Evolutionary conservation across 805 yeast species (phyloP).

Genomic region (Ogataea allantospora): DNA sequence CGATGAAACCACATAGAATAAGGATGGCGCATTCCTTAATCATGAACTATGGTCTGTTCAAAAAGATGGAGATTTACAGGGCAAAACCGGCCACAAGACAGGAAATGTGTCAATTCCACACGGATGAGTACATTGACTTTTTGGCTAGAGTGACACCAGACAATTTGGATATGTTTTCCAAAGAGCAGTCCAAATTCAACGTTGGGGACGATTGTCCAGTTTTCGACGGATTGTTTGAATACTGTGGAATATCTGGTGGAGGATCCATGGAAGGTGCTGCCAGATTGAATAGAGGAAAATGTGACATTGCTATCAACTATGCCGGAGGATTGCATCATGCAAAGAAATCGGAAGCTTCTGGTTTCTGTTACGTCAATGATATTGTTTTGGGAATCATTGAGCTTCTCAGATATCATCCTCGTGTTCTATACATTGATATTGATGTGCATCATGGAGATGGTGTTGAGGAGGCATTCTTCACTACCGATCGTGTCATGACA

Average conservation of each 20-base stretch:
- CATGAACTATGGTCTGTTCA: conserved; percentile 95
- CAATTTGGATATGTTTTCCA: conserved; percentile 79
- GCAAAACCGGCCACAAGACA: conserved; percentile 98
- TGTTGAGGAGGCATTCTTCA: conserved; percentile 90
- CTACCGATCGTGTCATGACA: conserved; percentile 90
- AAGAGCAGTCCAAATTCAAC: conserved; percentile 88
- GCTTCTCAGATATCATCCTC: conserved; percentile 74
- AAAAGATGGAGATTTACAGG: conserved; percentile 94
- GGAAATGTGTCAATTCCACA: conserved; percentile 97
- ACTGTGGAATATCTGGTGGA: conserved; percentile 79
- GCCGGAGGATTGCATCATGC: conserved; percentile 96
- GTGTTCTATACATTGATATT: conserved; percentile 84
- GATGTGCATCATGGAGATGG: conserved; percentile 96
- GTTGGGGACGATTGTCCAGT: conserved; percentile 95
- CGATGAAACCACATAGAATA: conserved; percentile 98
- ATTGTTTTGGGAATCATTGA: conserved; percentile 83
- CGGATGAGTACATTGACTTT: conserved; percentile 96
- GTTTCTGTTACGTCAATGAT: conserved; percentile 89
- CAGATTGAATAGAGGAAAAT: conserved; percentile 72
- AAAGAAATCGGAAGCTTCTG: conserved; percentile 84
- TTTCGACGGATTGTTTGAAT: conserved; percentile 74
- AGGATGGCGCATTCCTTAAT: conserved; percentile 97
- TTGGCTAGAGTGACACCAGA: conserved; percentile 89
- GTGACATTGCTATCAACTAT: conserved; percentile 90
- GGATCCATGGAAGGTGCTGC: conserved; percentile 91